Evolutionary conservation across 78 protist genomes (phyloP), one percentile per base, ranked within the genome.

Genomic region (Pirum gemmata): DNA sequence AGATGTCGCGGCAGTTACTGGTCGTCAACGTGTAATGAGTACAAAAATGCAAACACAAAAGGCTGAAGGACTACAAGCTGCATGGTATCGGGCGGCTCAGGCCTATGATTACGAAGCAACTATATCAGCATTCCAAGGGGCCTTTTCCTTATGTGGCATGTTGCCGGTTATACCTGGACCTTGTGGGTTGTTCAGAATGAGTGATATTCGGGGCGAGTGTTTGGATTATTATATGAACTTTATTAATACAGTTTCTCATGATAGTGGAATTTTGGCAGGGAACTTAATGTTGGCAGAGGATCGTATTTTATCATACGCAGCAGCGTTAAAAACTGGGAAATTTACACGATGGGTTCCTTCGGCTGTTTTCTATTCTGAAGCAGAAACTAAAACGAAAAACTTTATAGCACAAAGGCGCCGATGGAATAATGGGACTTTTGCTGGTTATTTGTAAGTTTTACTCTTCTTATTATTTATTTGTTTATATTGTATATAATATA

Each of bases 371-470:
- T 67, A 67, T 27, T 67, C 37, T 27, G 74, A 67, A 27, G 74
- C 74, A 27, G 74, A 67, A 27, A 67, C 74, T n/a, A 27, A 67
- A 27, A 67, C 74, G 35, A 29, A 67, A 27, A 27, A 27, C 74
- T 27, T 67, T 67, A 27, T 67, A 27, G 74, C 74, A 29, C 74
- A 67, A 27, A 27, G 74, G 27, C 74, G 74, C 27, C 27, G 74
- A 27, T 67, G 74, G 74, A 67, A 27, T n/a, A 67, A 67, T 27
- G 74, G 74, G 27, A 27, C 74, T n/a, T 27, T 67, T 27, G 74
- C 74, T 67, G 74, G 74, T 67, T 67, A 29, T 67, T 67, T 67
- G 74, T 67, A n/a, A n/a, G n/a, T n/a, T n/a, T n/a, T n/a, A n/a
- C n/a, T n/a, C n/a, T n/a, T n/a, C n/a, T n/a, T n/a, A n/a, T n/a